Percentiles rank a stretch among this genome's conserved stretches.
These are phyloP conservation scores for Solanum tarijense DNA, from an alignment of 257 asterid genomes.

Conservation along the genomic window DNA sequence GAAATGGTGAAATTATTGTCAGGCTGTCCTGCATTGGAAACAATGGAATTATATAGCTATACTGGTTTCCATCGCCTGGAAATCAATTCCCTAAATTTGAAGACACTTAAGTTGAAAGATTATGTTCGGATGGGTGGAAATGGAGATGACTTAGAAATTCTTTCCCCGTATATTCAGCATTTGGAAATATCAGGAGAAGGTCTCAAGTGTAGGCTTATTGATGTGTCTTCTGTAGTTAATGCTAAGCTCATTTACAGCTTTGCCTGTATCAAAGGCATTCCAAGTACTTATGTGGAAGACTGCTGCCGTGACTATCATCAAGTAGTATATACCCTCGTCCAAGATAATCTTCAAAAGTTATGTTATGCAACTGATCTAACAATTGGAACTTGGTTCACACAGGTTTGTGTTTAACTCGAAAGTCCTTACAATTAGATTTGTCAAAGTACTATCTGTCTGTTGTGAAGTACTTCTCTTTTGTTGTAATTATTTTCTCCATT, in stretches of 20 bases:
- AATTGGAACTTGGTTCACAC: not conserved
- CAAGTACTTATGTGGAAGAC: not conserved
- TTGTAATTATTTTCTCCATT: not conserved
- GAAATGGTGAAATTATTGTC: not conserved
- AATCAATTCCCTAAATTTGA: not conserved
- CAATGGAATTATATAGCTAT: not conserved
- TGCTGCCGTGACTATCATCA: not conserved
- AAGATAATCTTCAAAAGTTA: not conserved
- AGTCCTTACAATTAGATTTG: not conserved
- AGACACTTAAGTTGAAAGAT: not conserved
- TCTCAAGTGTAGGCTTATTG: not conserved
- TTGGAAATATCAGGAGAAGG: not conserved
- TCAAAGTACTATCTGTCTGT: not conserved
- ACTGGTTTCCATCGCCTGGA: not conserved
- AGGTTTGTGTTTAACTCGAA: not conserved
- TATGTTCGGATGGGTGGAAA: accelerated
- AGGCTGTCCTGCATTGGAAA: not conserved
- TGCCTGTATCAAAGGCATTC: not conserved
- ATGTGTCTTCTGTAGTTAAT: not conserved
- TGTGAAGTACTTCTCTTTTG: not conserved
- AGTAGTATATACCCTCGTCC: not conserved
- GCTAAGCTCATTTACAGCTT: not conserved
- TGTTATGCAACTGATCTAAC: not conserved
- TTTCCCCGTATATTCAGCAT: not conserved
- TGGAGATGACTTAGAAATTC: not conserved